Evolutionary conservation across 306 rosid genomes (phyloP).

Genomic region (Rubus parviflorus): DNA sequence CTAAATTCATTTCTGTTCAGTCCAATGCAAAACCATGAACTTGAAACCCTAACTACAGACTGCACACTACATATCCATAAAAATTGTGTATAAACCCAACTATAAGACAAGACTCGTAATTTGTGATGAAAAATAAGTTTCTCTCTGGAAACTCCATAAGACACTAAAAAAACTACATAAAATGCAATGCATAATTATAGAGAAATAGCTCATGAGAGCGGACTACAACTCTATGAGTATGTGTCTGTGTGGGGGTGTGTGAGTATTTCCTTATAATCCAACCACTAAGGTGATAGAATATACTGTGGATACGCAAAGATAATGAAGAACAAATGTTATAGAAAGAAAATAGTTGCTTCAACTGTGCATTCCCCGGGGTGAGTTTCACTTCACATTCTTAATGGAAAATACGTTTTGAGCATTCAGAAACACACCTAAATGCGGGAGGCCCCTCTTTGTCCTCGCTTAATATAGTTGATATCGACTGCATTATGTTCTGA

Average conservation of each 20-base stretch:
- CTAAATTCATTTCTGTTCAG: no score
- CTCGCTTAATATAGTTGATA: constrained; percentile 60
- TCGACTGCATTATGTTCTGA: constrained; percentile 64
- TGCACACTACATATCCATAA: background rate
- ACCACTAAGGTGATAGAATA: background rate
- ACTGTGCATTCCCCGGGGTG: background rate
- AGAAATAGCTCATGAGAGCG: background rate
- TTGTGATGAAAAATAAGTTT: background rate
- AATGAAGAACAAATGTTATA: background rate
- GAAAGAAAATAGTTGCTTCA: background rate
- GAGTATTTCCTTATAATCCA: background rate
- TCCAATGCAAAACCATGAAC: background rate
- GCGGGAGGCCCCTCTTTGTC: constrained; percentile 86
- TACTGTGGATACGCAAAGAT: background rate
- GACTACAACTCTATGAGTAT: background rate
- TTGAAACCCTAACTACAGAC: background rate
- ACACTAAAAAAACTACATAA: background rate
- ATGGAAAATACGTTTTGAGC: constrained; percentile 14
- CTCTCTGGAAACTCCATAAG: background rate
- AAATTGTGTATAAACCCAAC: background rate
- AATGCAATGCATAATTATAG: constrained; percentile 6
- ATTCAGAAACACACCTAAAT: constrained; percentile 60
- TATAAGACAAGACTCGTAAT: background rate
- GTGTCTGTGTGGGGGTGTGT: background rate
- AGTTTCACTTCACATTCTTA: constrained; percentile 15